Conservation (phyloP, 768 basidiomycete genomes). For the Russula vinacea region DNA sequence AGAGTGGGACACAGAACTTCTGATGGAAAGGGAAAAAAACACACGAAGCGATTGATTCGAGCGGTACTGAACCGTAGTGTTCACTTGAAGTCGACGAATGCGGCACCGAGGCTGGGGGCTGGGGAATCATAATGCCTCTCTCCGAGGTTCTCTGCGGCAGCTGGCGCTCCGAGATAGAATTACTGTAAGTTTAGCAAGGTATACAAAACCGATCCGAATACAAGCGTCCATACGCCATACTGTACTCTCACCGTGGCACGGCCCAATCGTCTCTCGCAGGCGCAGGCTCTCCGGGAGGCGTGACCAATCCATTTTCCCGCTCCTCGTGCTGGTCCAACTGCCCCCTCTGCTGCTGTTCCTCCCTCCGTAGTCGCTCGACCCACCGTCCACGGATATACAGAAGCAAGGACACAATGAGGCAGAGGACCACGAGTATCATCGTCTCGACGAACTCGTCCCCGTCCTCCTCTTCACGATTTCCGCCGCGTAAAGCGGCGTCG, state of each 20-base stretch:
- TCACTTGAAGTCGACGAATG: no score
- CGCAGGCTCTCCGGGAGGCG: conserved; percentile 34
- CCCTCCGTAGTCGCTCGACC: conserved; percentile 66
- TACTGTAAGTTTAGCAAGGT: neutral
- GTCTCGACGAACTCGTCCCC: conserved; percentile 76
- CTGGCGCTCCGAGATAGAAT: neutral
- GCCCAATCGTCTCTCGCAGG: conserved; percentile 34
- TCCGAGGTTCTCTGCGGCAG: neutral
- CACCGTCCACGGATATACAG: conserved; percentile 79
- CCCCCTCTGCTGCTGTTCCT: conserved; percentile 47
- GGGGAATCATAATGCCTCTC: neutral
- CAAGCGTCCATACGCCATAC: neutral
- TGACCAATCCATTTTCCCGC: conserved; percentile 31
- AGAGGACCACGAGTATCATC: conserved; percentile 69
- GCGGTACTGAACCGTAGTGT: no score
- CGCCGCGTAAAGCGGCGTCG: conserved; percentile 60
- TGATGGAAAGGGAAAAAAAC: no score
- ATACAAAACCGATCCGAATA: conserved; percentile 11
- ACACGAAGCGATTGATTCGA: no score
- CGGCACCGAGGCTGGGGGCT: no score
- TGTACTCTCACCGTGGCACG: conserved; percentile 29
- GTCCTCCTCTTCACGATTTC: conserved; percentile 59
- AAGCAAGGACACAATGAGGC: conserved; percentile 67
- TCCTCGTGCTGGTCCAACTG: conserved; percentile 40
- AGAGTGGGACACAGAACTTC: no score